phyloP scores from a whole-genome alignment of 2,329 filamentous ascomycete species.

The Clonostachys rosea region DNA sequence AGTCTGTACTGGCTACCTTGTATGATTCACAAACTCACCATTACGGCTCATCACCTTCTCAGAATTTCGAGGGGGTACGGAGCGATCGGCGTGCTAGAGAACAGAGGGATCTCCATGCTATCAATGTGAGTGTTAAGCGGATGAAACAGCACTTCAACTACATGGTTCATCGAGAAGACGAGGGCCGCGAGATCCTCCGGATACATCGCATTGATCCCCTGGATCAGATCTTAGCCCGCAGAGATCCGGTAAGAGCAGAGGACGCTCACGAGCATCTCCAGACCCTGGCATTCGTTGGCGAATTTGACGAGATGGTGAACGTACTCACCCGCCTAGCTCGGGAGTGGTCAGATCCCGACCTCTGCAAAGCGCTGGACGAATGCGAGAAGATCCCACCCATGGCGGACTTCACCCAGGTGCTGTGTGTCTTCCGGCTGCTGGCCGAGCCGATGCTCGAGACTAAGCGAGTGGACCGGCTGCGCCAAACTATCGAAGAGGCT shows the following conservation, averaged over 20 bases:
- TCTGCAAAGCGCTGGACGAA: slow-evolving; percentile 23
- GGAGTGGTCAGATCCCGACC: slow-evolving; percentile 34
- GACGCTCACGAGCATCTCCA: slow-evolving; percentile 55
- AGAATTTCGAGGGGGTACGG: too few relatives aligned
- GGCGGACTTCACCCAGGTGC: slow-evolving; percentile 25
- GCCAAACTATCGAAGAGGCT: slow-evolving; percentile 14
- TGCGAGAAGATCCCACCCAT: slow-evolving; percentile 12
- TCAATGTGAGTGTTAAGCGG: too few relatives aligned
- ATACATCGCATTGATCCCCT: too few relatives aligned
- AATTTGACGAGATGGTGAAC: slow-evolving; percentile 51
- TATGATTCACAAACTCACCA: too few relatives aligned
- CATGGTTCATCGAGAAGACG: too few relatives aligned
- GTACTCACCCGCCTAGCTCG: slow-evolving; percentile 55
- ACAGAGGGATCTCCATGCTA: too few relatives aligned
- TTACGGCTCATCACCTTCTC: too few relatives aligned
- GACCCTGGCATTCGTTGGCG: slow-evolving; percentile 55
- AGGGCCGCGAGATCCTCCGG: too few relatives aligned
- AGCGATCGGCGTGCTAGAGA: too few relatives aligned
- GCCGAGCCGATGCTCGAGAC: slow-evolving; percentile 33
- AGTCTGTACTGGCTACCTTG: not conserved
- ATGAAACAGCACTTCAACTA: too few relatives aligned
- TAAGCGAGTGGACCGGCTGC: slow-evolving; percentile 21
- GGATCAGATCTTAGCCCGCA: slow-evolving; percentile 20
- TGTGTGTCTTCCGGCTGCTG: slow-evolving; percentile 44
- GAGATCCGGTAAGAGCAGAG: slow-evolving; percentile 28